These are phyloP conservation scores for Phyllosticta paracitricarpa DNA, from an alignment of 2,329 filamentous ascomycete genomes.

Conservation along the genomic window DNA sequence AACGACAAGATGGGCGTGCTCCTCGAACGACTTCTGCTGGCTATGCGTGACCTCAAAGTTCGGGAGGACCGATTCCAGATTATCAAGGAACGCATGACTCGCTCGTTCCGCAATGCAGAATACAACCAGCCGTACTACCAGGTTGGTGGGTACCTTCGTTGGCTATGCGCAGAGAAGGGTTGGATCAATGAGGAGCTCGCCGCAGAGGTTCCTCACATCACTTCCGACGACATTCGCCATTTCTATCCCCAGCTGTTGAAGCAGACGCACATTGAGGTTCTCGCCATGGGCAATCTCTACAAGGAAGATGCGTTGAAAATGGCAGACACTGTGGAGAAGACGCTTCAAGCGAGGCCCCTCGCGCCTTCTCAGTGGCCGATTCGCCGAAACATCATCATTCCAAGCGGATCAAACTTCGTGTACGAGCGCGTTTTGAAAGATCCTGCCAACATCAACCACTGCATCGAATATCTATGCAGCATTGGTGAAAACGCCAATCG, in stretches of 20 bases:
- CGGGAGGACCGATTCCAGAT: conserved; percentile 84
- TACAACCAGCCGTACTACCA: conserved; percentile 84
- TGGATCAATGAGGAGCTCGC: conserved; percentile 74
- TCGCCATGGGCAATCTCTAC: conserved; percentile 87
- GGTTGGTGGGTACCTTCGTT: conserved; percentile 71
- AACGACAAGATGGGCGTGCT: conserved; percentile 93
- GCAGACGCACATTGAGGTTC: conserved; percentile 78
- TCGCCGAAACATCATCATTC: conserved; percentile 64
- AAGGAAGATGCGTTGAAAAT: conserved; percentile 85
- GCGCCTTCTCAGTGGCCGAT: conserved; percentile 73
- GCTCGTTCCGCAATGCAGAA: conserved; percentile 76
- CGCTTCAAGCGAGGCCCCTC: conserved; percentile 62
- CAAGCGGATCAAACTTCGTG: conserved; percentile 70
- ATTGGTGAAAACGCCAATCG: conserved; percentile 47
- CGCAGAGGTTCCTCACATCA: conserved; percentile 64
- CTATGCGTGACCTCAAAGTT: conserved; percentile 75
- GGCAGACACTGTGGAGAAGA: conserved; percentile 71
- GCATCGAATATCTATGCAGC: conserved; percentile 39
- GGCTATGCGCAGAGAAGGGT: conserved; percentile 65
- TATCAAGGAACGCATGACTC: conserved; percentile 71
- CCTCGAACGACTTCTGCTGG: conserved; percentile 75
- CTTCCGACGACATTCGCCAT: conserved; percentile 59
- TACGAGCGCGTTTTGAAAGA: conserved; percentile 76
- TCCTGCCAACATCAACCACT: conserved; percentile 65
- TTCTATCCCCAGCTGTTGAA: conserved; percentile 74